phyloP scores from a whole-genome alignment of 208 protist species.

The Borovskyia barvae region DNA sequence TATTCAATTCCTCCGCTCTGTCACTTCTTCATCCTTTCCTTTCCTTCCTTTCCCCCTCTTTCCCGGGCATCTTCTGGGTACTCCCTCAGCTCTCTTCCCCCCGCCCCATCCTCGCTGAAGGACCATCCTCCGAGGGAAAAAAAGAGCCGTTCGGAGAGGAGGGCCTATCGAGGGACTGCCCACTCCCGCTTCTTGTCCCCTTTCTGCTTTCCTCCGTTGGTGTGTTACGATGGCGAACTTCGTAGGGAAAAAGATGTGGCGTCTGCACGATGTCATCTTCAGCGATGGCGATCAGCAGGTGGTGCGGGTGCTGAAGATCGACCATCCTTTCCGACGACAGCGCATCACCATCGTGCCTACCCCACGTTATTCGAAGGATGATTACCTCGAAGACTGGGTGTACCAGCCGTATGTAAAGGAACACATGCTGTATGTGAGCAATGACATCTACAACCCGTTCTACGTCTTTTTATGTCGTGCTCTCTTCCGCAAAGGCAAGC shows the following conservation, averaged over 20 bases:
- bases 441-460: conserved; percentile 84
- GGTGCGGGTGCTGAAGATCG: conserved; percentile 74
- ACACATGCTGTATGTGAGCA: conserved; percentile 81
- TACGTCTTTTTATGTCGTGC: conserved; percentile 73
- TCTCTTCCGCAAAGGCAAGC: conserved; percentile 48
- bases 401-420: conserved; percentile 90
- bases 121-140: no score
- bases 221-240: conserved; percentile 34
- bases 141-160: no score
- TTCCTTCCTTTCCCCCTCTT: not conserved
- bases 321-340: conserved; percentile 75
- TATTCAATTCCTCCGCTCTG: not conserved
- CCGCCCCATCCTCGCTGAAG: no score
- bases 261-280: conserved; percentile 72
- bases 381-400: conserved; percentile 79
- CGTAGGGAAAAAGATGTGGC: conserved; percentile 68
- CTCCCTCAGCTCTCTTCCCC: no score
- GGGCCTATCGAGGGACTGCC: no score
- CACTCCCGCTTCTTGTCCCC: no score
- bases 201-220: no score
- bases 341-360: conserved; percentile 73
- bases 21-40: not conserved
- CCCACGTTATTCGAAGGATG: conserved; percentile 65
- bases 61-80: no score
- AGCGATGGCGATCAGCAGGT: conserved; percentile 48